phyloP scores from a whole-genome alignment of 306 rosid species.

The Lathyrus tuberosus region DNA sequence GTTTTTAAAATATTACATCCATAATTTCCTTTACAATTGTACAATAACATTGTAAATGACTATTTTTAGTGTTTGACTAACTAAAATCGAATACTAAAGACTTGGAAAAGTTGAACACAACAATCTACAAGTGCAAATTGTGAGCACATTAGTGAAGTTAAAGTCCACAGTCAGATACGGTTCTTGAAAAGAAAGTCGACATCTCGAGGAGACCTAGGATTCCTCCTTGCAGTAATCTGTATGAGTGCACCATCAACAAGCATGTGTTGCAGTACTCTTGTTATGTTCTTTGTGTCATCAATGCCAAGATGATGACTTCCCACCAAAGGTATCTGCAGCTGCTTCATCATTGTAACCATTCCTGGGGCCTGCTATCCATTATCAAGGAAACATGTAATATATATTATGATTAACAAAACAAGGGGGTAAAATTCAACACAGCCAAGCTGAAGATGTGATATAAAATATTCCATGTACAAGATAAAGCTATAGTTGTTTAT shows the following conservation, averaged over 20 bases:
- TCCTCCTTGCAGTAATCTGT: constrained; percentile 75
- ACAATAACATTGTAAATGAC: background rate
- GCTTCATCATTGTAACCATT: constrained; percentile 88
- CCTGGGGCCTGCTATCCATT: constrained; percentile 75
- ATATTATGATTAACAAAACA: constrained; percentile 19
- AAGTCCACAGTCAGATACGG: constrained; percentile 58
- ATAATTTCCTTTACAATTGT: background rate
- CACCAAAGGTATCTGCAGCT: constrained; percentile 65
- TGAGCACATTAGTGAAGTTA: background rate
- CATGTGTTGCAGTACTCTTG: constrained; percentile 80
- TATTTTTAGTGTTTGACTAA: background rate
- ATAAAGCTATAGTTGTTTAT: background rate
- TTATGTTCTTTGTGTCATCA: constrained; percentile 87
- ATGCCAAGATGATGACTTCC: constrained; percentile 99
- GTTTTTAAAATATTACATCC: background rate
- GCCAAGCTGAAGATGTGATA: background rate
- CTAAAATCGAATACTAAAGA: background rate
- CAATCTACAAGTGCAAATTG: background rate
- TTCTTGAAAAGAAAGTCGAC: constrained; percentile 76
- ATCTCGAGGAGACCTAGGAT: constrained; percentile 53
- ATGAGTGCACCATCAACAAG: constrained; percentile 75
- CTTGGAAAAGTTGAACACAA: background rate
- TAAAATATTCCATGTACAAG: background rate
- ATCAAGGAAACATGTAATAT: constrained; percentile 25
- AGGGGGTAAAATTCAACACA: background rate